Base-by-base conservation (phyloP, 495 filamentous ascomycete species). In the Amphirosellinia nigrospora region DNA sequence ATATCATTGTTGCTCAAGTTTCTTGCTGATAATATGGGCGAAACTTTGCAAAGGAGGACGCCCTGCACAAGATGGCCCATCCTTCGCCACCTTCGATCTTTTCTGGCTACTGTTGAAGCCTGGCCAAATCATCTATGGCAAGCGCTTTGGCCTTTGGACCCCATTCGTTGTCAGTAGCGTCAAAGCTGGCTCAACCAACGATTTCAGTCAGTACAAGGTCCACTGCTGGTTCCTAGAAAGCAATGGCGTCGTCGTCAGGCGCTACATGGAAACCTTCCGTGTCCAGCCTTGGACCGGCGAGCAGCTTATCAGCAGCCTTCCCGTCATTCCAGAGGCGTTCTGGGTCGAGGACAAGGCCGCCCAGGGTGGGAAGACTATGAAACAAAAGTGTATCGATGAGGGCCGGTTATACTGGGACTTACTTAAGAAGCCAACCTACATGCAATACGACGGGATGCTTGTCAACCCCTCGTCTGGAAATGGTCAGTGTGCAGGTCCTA, bases 91-190 rank as follows among this genome's bases (percentile, higher is more conserved):
- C 11, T 80, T 75, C 45, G 74, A 79, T 8, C 48, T 72, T 11
- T 77, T 79, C n/a, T 81, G 79, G 79, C 39, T 79, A 8, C 63
- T 79, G n/a, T 71, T 79, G 21, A 79, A 75, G 73, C 79, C 79
- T 0, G 79, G 79, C 0, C 68, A 75, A 60, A 65, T 79, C 19
- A 65, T 79, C 41, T 80, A 79, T 58, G 50, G 56, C 61, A 72
- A 77, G 55, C 55, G 63, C n/a, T 58, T 74, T 58, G 71, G 72
- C 21, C 56, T 70, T 3, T 66, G 76, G 74, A 66, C 60, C 7
- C 72, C 79, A 0, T 73, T 63, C 21, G 69, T 80, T 11, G 55
- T 79, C 39, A 76, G 72, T 63, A 55, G 50, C 23, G 74, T 76
- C 16, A 45, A 4, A 34, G 60, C 60, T 13, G 60, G 60, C 11